A percentile compares a stretch with the other conserved stretches of the same genome.
Evolutionary conservation across 2,329 filamentous ascomycete genomes (phyloP).

Genomic region (Aurifilum marmelostoma): DNA sequence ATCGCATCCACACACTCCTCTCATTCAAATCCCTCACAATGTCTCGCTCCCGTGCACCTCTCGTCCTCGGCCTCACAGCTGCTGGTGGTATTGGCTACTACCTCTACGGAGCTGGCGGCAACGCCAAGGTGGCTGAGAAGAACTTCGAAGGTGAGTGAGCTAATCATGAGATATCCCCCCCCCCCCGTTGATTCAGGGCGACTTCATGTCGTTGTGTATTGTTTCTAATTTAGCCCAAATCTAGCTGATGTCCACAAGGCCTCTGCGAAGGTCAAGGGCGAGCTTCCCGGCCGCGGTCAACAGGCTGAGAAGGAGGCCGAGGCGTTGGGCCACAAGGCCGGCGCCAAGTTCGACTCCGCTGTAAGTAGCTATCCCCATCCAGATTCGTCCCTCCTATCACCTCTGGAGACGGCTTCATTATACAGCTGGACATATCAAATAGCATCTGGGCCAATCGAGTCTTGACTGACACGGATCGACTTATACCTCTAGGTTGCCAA

Average conservation of each 20-base stretch:
- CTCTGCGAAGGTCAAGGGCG: slow-evolving; percentile 66
- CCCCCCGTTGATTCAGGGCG: not conserved
- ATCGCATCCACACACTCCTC: not conserved
- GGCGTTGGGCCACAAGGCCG: slow-evolving; percentile 62
- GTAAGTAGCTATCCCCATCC: slow-evolving; percentile 52
- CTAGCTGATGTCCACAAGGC: slow-evolving; percentile 77
- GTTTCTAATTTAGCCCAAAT: slow-evolving; percentile 29
- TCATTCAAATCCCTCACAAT: slow-evolving; percentile 39
- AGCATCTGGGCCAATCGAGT: not conserved
- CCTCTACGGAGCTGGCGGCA: slow-evolving; percentile 83
- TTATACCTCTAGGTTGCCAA: slow-evolving; percentile 58
- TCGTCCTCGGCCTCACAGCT: slow-evolving; percentile 62
- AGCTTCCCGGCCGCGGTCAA: slow-evolving; percentile 64
- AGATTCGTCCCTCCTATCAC: slow-evolving; percentile 1
- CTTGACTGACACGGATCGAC: slow-evolving; percentile 33
- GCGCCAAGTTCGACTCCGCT: slow-evolving; percentile 68
- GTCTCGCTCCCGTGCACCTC: slow-evolving; percentile 51
- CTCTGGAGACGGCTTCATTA: not conserved
- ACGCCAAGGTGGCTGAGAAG: slow-evolving; percentile 81
- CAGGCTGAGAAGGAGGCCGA: slow-evolving; percentile 68
- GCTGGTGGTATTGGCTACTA: slow-evolving; percentile 82
- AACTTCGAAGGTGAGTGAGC: slow-evolving; percentile 73
- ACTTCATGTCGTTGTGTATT: not conserved
- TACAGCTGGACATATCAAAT: not conserved
- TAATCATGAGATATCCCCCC: not conserved